A percentile compares a stretch with the other conserved stretches of the same genome.
phyloP scores from a whole-genome alignment of 2,329 filamentous ascomycete species.

The Aspergillus sp. region DNA sequence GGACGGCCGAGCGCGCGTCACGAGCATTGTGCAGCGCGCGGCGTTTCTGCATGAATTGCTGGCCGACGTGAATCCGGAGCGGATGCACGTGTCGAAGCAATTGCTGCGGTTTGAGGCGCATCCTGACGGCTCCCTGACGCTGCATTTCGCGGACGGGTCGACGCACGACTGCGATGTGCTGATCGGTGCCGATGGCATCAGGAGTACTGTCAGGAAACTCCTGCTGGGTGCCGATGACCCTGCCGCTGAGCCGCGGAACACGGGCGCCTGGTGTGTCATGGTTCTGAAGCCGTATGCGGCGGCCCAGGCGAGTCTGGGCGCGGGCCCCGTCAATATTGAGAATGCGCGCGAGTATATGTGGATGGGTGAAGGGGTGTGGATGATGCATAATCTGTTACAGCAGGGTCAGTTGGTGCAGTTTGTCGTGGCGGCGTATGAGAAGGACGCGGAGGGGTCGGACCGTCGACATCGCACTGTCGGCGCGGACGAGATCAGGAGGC shows the following conservation, averaged over 20 bases:
- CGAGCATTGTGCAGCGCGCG: slow-evolving; percentile 5
- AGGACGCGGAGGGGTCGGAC: neutral
- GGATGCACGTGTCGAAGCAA: neutral
- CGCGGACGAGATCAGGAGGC: neutral
- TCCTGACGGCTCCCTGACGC: neutral
- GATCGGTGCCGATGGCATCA: slow-evolving; percentile 5
- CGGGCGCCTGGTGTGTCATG: neutral
- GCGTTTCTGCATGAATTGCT: slow-evolving; percentile 1
- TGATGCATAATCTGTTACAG: neutral
- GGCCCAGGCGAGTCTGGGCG: neutral
- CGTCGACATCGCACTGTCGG: neutral
- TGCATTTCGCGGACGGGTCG: slow-evolving; percentile 4
- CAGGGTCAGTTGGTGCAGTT: neutral
- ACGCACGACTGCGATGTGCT: neutral
- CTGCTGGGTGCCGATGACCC: neutral
- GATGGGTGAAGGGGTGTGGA: neutral
- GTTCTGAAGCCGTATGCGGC: neutral
- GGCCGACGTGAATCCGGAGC: neutral
- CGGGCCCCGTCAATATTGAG: neutral
- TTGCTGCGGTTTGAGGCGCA: neutral
- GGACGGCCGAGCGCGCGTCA: neutral
- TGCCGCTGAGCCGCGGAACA: neutral
- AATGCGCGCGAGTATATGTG: neutral
- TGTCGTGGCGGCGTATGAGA: neutral
- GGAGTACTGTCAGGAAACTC: slow-evolving; percentile 1